Evolutionary conservation across 2,329 filamentous ascomycete genomes (phyloP).

Genomic region (Cryphonectria naterciae): DNA sequence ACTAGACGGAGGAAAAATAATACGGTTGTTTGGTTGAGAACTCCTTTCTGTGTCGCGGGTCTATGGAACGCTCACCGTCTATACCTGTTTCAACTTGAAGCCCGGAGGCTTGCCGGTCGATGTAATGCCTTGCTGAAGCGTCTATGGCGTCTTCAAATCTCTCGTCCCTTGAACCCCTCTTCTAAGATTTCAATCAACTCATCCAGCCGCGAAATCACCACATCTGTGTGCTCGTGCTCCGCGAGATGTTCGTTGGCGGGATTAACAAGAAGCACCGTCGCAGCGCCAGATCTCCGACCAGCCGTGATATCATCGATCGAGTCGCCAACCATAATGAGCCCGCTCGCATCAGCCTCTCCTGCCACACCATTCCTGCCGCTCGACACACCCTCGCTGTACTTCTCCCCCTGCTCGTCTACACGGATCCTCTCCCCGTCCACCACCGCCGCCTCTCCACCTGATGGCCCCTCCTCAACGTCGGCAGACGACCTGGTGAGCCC

Average conservation of each 20-base stretch:
- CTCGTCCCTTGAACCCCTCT: constrained; percentile 67
- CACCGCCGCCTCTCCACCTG: not conserved
- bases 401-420: constrained; percentile 25
- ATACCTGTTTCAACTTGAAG: not conserved
- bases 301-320: constrained; percentile 93
- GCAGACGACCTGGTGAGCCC: constrained; percentile 49
- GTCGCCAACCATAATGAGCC: constrained; percentile 71
- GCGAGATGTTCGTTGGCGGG: constrained; percentile 75
- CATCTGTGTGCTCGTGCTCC: constrained; percentile 75
- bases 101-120: not conserved
- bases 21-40: not conserved
- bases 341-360: constrained; percentile 47
- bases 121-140: not conserved
- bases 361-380: constrained; percentile 33
- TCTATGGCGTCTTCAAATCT: constrained; percentile 29
- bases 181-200: constrained; percentile 78
- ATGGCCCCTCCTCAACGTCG: not conserved
- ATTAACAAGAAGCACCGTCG: constrained; percentile 87
- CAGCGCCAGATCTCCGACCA: constrained; percentile 79
- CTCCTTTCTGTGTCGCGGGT: not conserved
- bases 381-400: constrained; percentile 31
- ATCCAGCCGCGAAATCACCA: constrained; percentile 72
- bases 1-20: constrained; percentile 4
- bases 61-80: not conserved
- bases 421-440: constrained; percentile 13